Percentiles rank a stretch among this genome's conserved stretches.
Evolutionary conservation across 2,329 filamentous ascomycete species (phyloP).

Genomic region (Fusarium oligoseptatum): DNA sequence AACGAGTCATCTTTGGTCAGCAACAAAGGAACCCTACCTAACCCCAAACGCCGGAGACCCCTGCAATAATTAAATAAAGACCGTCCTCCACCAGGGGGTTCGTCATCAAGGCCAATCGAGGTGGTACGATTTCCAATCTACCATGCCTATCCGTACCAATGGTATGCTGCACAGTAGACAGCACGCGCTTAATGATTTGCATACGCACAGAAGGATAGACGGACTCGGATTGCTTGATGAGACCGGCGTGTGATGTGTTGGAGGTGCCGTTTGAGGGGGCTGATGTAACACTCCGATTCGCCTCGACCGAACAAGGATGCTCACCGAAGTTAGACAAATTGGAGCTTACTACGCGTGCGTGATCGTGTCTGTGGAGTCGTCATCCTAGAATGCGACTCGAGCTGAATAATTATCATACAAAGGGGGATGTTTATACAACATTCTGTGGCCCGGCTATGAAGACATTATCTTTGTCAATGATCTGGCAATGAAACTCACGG

Average conservation of each 20-base stretch:
- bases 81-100: not conserved
- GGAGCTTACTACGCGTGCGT: not conserved
- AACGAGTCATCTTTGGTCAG: not conserved
- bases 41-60: not conserved
- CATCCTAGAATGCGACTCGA: not conserved
- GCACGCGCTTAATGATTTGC: not conserved
- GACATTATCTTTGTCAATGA: too few relatives aligned
- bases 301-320: not conserved
- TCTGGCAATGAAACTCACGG: too few relatives aligned
- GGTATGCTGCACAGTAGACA: not conserved
- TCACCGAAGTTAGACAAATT: not conserved
- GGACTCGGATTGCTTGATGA: not conserved
- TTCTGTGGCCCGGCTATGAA: too few relatives aligned
- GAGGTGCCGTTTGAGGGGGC: not conserved
- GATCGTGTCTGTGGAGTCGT: not conserved
- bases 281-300: not conserved
- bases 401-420: not conserved
- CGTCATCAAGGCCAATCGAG: slow-evolving; percentile 16
- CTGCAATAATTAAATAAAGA: not conserved
- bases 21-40: not conserved
- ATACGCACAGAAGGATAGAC: not conserved
- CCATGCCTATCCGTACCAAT: not conserved
- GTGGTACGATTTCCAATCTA: slow-evolving; percentile 31
- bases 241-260: not conserved
- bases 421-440: too few relatives aligned